A percentile compares a stretch with the other conserved stretches of the same genome.
Evolutionary conservation across 345 rosid species (phyloP).

Genomic region (Aquilaria yunnanensis): DNA sequence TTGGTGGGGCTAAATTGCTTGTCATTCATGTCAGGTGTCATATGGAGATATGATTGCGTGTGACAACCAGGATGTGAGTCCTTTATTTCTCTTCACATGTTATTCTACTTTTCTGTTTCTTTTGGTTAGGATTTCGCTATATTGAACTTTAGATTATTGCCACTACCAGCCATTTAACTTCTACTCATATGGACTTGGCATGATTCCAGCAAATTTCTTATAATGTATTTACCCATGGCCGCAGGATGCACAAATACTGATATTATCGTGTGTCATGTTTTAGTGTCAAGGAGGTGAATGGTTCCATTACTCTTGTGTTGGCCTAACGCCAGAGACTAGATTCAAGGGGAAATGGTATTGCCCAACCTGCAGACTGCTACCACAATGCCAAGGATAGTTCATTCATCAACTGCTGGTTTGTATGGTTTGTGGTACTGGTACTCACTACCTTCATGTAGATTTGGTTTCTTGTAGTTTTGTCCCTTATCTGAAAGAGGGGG

Average conservation of each 20-base stretch:
- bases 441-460: too few species aligned
- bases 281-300: slow-evolving; percentile 99
- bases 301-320: slow-evolving; percentile 98
- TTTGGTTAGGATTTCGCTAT: slow-evolving; percentile 5
- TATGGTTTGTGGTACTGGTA: too few species aligned
- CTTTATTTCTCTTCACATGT: background rate
- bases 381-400: slow-evolving; percentile 39
- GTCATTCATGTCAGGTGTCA: slow-evolving; percentile 53
- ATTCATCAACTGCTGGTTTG: background rate
- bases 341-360: slow-evolving; percentile 99
- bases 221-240: background rate
- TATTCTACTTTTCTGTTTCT: background rate
- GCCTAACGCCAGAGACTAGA: slow-evolving; percentile 93
- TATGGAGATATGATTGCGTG: slow-evolving; percentile 99
- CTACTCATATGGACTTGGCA: too few species aligned
- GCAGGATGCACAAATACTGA: too few species aligned
- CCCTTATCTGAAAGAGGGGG: too few species aligned
- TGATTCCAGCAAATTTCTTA: background rate
- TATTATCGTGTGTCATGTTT: background rate
- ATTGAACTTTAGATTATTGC: background rate
- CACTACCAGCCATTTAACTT: background rate
- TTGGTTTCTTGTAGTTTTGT: too few species aligned
- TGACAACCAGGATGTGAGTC: slow-evolving; percentile 90
- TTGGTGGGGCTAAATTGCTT: slow-evolving; percentile 10
- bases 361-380: slow-evolving; percentile 76